Evolutionary conservation across 805 yeast species (phyloP), one percentile per base, ranked within the genome.

Genomic region (Candida glaebosa): DNA sequence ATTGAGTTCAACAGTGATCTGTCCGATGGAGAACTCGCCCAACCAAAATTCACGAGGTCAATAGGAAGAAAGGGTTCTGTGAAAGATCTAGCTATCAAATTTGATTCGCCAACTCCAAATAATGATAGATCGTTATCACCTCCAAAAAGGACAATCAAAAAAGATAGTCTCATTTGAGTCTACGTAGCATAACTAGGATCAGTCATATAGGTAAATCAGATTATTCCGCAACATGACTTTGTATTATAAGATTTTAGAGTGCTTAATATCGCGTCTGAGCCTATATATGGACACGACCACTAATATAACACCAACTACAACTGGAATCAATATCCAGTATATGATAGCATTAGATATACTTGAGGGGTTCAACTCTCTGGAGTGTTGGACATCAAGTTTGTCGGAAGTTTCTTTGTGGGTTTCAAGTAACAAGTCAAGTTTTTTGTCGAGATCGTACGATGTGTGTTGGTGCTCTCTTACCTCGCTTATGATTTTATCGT

Each of bases 211-310:
- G n/a, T n/a, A n/a, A n/a, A n/a, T n/a, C n/a, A n/a, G n/a, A n/a
- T n/a, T n/a, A n/a, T n/a, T n/a, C n/a, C n/a, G n/a, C n/a, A n/a
- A n/a, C n/a, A n/a, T n/a, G n/a, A n/a, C n/a, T n/a, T n/a, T n/a
- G n/a, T n/a, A n/a, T 24, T 24, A 24, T 24, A 81, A 65, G 34
- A 81, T 65, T 48, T 81, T 81, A 6, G 82, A 65, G 51, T 78
- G 83, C 50, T 78, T 81, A 42, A 81, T 78, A 47, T 81, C 86
- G 47, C 69, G 77, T 62, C 84, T 75, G 33, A 81, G 60, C 53
- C 78, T 70, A 56, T 71, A 73, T 17, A 79, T 70, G 45, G 76
- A 65, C 26, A 72, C 57, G 15, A 74, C 66, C 41, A 79, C 61
- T 1, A 68, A 59, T 3, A 69, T 47, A 19, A 75, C 48, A 4